Base-by-base conservation (phyloP, 768 basidiomycete genomes). In the Coprinellus micaceus region DNA sequence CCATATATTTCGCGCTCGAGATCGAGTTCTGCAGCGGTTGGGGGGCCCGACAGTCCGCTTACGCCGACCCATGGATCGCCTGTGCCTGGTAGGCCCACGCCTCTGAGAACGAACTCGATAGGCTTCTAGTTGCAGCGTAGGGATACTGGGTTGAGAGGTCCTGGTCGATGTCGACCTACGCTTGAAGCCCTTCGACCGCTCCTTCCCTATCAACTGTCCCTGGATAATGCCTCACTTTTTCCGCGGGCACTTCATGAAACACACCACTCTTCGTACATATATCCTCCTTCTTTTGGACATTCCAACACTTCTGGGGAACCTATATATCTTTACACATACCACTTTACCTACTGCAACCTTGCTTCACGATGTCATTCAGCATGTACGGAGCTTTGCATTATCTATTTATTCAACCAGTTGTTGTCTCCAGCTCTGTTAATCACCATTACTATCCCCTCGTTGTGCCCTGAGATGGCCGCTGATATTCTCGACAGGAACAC, bases 1-100 rank as follows among this genome's bases (percentile, higher is more conserved):
- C 81, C 84, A 10, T 89, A 88, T 60, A 68, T 87, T 22, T 76
- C 82, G 1, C 82, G 86, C 2, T 70, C 75, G 30, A 75, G 82
- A 26, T 82, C 83, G 1, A 77, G 80, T 73, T 78, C 28, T 66
- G 77, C 59, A 72, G 68, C 55, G 51, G 63, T 36, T 33, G 41
- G 25, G 2, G 15, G 26, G 0, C 10, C 9, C 10, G 22, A 25
- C 26, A 49, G n/a, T 19, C 47, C 36, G 4, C 22, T 40, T 4
- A 56, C 59, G 26, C 45, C 54, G 29, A 54, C 49, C 7, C 49
- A 51, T 29, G 21, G 33, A 11, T 36, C 30, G 17, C 49, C 49
- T 51, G n/a, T 51, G n/a, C 49, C 49, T 15, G 15, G 13, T 21
- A 45, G 44, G 44, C 44, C 28, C n/a, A 12, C 24, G 24, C 47